Conservation (phyloP, 441 rosid species). For the Gossypium gossypioides region DNA sequence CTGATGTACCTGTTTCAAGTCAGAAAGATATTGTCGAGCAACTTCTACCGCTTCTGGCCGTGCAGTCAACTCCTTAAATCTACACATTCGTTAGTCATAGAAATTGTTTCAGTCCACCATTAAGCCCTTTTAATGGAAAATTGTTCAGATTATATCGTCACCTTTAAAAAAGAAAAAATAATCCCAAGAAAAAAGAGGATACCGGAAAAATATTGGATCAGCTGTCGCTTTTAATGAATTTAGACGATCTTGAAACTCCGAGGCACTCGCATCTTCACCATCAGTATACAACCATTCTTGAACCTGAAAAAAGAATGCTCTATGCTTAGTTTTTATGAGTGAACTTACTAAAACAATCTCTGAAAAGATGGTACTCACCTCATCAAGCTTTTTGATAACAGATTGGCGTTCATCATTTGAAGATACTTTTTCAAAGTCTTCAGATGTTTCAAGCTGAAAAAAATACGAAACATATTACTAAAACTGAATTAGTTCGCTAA, state of each 20-base stretch:
- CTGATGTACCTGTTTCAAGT: slow-evolving; percentile 28
- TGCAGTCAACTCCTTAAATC: slow-evolving; percentile 72
- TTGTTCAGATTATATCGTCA: background rate
- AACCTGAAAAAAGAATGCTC: slow-evolving; percentile 36
- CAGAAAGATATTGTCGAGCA: slow-evolving; percentile 51
- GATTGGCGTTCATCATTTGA: slow-evolving; percentile 67
- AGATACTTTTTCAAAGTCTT: slow-evolving; percentile 62
- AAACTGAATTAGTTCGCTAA: background rate
- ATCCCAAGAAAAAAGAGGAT: slow-evolving; percentile 9
- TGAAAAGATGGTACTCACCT: slow-evolving; percentile 34
- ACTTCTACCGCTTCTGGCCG: slow-evolving; percentile 61
- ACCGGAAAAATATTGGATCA: slow-evolving; percentile 80
- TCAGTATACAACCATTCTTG: slow-evolving; percentile 98
- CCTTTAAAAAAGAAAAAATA: background rate
- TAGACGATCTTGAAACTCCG: slow-evolving; percentile 58
- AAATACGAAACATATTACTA: background rate
- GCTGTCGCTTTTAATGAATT: slow-evolving; percentile 66
- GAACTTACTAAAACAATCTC: background rate
- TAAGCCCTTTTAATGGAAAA: background rate
- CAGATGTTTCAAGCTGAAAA: slow-evolving; percentile 71
- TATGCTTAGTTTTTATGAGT: slow-evolving; percentile 3
- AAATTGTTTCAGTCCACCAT: background rate
- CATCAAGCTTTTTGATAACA: slow-evolving; percentile 79
- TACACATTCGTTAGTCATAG: slow-evolving; percentile 20
- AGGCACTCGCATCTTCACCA: slow-evolving; percentile 84